Base-by-base conservation (phyloP, 352 stramenopile genomes). In the Phytopythium vexans region DNA sequence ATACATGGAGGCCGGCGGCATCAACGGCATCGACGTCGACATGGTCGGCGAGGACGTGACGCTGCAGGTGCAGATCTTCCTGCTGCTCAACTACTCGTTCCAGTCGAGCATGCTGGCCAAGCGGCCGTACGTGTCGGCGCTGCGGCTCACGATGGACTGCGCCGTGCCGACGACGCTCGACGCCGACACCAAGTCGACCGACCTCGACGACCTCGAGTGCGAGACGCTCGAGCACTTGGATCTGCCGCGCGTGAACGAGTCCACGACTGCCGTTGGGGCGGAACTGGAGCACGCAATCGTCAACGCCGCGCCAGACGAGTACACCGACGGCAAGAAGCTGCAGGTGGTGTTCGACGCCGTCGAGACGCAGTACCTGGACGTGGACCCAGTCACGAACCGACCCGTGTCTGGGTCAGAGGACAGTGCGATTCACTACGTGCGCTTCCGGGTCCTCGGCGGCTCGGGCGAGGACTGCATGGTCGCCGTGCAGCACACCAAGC, bases 31-130 rank as follows among this genome's bases (percentile, higher is more conserved):
- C 15, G 63, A 58, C 10, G 50, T 81, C 36, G 56, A 82, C 41
- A 57, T 82, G 8, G 53, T 81, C 38, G 49, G 77, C 42, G 64
- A 75, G 12, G 64, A 64, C 8, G 38, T 77, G 42, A 76, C 62
- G 45, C 69, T 75, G 60, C 59, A 78, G 49, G 77, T 74, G 36
- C 53, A 68, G 9, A 63, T 85, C 27, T 74, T 72, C 54, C 9
- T 85, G 56, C 59, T 88, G 35, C 63, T 88, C 43, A 71, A 77
- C 57, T 88, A 88, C 46, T 54, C 68, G 37, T 88, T 88, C 56
- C 58, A 82, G 52, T 78, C 66, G 31, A 64, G 62, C 3, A 88
- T 88, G 77, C 57, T 78, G n/a, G 36, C 53, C 15, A 78, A 77
- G 47, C 60, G 77, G 0, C 72, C 77, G 8, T 84, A 88, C 52